Conservation (phyloP, 176 grass and related monocot genomes). For the Zoysia pacifica region DNA sequence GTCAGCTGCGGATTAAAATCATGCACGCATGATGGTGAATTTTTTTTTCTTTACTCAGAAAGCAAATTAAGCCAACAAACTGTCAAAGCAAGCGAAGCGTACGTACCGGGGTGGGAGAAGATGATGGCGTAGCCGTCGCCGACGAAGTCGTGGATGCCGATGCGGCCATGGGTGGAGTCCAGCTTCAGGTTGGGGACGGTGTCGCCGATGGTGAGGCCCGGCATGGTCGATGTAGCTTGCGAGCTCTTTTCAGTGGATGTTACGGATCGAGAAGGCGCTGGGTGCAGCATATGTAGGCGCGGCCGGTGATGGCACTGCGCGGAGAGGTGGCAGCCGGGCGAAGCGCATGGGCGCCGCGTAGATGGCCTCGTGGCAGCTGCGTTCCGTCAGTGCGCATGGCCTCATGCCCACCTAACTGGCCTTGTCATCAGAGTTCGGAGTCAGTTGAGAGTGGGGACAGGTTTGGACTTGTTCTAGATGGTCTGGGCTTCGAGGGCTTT, state of each 20-base stretch:
- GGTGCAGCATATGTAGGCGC: constrained; percentile 1
- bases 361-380: constrained; percentile 27
- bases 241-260: neutral
- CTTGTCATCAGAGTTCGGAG: neutral
- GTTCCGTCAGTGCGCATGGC: neutral
- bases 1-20: constrained; percentile 39
- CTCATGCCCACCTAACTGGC: neutral
- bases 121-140: constrained; percentile 62
- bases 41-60: neutral
- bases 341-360: constrained; percentile 45
- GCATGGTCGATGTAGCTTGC: constrained; percentile 40
- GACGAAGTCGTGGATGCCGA: constrained; percentile 77
- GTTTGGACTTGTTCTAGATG: neutral
- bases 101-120: constrained; percentile 84
- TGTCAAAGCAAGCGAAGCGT: neutral
- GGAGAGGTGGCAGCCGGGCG: constrained; percentile 25
- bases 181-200: constrained; percentile 79
- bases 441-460: neutral
- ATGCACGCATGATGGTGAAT: neutral
- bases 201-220: constrained; percentile 87
- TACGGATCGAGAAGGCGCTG: neutral
- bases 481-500: neutral
- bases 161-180: constrained; percentile 81
- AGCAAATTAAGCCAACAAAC: too few relatives aligned
- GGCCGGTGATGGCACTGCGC: neutral